Conservation (phyloP, 192 early-diverging fungal species). For the Backusella tuberculispora region DNA sequence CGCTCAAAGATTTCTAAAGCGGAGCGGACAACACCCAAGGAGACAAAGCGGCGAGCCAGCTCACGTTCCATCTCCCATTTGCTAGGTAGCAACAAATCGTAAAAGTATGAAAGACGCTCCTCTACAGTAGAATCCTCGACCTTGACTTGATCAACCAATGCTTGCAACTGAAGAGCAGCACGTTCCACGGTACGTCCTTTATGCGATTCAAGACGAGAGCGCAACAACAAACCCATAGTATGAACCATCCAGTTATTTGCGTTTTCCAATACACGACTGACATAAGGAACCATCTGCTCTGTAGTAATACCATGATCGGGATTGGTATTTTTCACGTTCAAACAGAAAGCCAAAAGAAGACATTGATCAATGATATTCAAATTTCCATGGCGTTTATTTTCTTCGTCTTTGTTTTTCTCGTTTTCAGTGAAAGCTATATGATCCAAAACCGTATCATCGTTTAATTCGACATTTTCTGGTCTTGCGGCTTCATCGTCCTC, state of each 20-base stretch:
- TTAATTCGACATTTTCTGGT: slow-evolving; percentile 81
- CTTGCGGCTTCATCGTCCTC: slow-evolving; percentile 30
- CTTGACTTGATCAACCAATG: slow-evolving; percentile 93
- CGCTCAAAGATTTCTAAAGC: slow-evolving; percentile 95
- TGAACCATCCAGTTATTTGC: slow-evolving; percentile 98
- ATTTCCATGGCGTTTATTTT: slow-evolving; percentile 62
- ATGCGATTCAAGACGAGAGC: slow-evolving; percentile 86
- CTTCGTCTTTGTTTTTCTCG: slow-evolving; percentile 47
- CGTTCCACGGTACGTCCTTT: slow-evolving; percentile 91
- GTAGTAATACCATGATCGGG: slow-evolving; percentile 90
- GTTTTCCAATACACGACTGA: slow-evolving; percentile 87
- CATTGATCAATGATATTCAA: slow-evolving; percentile 85
- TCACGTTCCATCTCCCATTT: slow-evolving; percentile 98
- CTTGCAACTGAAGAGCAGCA: slow-evolving; percentile 88
- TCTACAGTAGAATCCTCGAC: slow-evolving; percentile 66
- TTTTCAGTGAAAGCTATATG: slow-evolving; percentile 65
- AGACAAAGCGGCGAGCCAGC: slow-evolving; percentile 81
- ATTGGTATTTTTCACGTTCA: slow-evolving; percentile 96
- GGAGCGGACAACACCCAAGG: slow-evolving; percentile 86
- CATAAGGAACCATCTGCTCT: slow-evolving; percentile 97
- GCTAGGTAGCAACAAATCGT: slow-evolving; percentile 77
- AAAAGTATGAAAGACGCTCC: slow-evolving; percentile 85
- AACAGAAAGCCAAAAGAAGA: slow-evolving; percentile 84
- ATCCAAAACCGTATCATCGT: slow-evolving; percentile 94
- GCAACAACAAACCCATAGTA: slow-evolving; percentile 91